Evolutionary conservation across 371 early-diverging fungal species (phyloP), one percentile per base, ranked within the genome.

Genomic region (Polyrhizophydium stewartii): DNA sequence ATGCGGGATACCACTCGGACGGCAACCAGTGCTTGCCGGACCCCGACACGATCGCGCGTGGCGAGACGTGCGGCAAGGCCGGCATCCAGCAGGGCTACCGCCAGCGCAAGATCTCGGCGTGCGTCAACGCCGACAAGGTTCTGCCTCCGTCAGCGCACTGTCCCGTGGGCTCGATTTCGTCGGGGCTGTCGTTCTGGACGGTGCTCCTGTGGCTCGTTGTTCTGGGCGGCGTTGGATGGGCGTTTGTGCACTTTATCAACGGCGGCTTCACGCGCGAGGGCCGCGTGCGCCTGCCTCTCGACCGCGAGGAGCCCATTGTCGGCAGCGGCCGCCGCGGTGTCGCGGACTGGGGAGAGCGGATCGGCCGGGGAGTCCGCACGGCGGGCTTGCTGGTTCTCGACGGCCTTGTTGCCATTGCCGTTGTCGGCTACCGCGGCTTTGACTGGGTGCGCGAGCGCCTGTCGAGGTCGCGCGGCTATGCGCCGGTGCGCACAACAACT

Each of bases 131-230:
- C 6, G 40, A 38, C 22, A 12, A 2, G 6, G 37, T 49, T 49
- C 33, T 59, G 24, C 52, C 59, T 3, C 55, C 53, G 60, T 55
- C 59, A 25, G 59, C 66, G 1, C 58, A 65, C 22, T 77, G 77
- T 56, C 45, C 45, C 70, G 74, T 24, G 74, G 47, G 10, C 66
- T 60, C 28, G 31, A 55, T 0, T 1, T 21, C 27, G 55, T 62
- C 27, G 58, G 62, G 56, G 38, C 13, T 35, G 16, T 70, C 71
- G 71, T 10, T 67, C 1, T 51, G 50, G 10, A 64, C 67, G 28
- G 58, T 74, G 31, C 22, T 67, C 13, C 32, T 59, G 27, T 65
- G 66, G 2, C 24, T 70, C 16, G 74, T 63, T 3, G 59, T 67
- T 31, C 67, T 69, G 5, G 65, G 49, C 1, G 64, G 28, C 2